Percentiles rank a stretch among this genome's conserved stretches.
Evolutionary conservation across 768 basidiomycete species (phyloP).

Genomic region (Ramaria rubella): DNA sequence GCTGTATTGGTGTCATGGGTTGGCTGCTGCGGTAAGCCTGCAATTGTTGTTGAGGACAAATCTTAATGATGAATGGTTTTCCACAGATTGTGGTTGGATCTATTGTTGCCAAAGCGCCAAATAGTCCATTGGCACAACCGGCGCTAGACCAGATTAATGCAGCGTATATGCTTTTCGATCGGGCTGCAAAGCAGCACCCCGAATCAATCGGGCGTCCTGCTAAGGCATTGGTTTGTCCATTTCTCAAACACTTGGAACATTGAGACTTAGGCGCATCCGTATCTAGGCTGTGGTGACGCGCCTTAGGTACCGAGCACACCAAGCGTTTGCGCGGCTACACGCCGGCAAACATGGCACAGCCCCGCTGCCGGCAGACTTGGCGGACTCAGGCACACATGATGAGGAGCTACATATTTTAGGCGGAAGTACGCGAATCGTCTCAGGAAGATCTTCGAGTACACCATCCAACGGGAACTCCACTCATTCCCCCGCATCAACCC

Average conservation of each 20-base stretch:
- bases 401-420: slow-evolving; percentile 12
- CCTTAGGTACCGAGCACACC: slow-evolving; percentile 7
- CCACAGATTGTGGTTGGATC: slow-evolving; percentile 8
- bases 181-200: not conserved
- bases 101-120: slow-evolving; percentile 8
- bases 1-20: slow-evolving; percentile 11
- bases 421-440: slow-evolving; percentile 8
- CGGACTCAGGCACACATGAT: not conserved
- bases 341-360: slow-evolving; percentile 1
- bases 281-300: slow-evolving; percentile 3
- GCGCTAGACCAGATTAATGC: slow-evolving; percentile 12
- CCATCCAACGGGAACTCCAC: not conserved
- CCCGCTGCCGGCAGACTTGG: not conserved
- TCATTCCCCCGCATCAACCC: slow-evolving; percentile 1
- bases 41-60: not conserved
- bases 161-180: slow-evolving; percentile 2
- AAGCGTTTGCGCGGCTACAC: slow-evolving; percentile 4
- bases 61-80: not conserved
- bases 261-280: not conserved
- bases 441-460: not conserved
- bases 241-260: not conserved
- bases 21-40: slow-evolving; percentile 8
- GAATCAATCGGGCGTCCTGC: slow-evolving; percentile 4
- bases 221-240: slow-evolving; percentile 5
- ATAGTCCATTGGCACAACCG: slow-evolving; percentile 9